Conservation (phyloP, 176 grass and related monocot genomes). For the Carex littledalei region DNA sequence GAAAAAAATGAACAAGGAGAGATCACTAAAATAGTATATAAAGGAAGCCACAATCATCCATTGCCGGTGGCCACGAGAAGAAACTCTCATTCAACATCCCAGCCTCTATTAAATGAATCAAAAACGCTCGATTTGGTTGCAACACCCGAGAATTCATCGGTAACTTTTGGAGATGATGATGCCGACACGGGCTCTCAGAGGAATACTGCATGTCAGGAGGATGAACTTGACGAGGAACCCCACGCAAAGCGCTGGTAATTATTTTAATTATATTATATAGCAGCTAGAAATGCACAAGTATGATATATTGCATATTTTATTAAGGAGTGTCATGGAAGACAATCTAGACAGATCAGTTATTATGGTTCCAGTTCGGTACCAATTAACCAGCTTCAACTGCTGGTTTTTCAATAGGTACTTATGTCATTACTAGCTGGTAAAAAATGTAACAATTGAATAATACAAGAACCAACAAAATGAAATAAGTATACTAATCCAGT, state of each 20-base stretch:
- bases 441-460: not conserved
- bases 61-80: constrained; percentile 50
- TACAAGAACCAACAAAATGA: not conserved
- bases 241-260: constrained; percentile 61
- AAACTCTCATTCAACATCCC: constrained; percentile 16
- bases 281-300: not conserved
- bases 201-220: not conserved
- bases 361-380: not conserved
- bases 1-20: constrained; percentile 69
- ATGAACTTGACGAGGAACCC: constrained; percentile 43
- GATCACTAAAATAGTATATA: constrained; percentile 92
- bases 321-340: not conserved
- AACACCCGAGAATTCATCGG: constrained; percentile 79
- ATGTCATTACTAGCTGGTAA: not conserved
- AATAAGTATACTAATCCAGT: not conserved
- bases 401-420: not conserved
- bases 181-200: constrained; percentile 41
- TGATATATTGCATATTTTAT: not conserved
- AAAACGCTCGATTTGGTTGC: constrained; percentile 34
- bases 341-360: not conserved
- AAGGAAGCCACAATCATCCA: constrained; percentile 78
- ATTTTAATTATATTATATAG: not conserved
- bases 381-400: not conserved
- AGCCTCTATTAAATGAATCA: constrained; percentile 24
- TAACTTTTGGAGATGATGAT: constrained; percentile 68